These are phyloP conservation scores for Botrytis sinoallii DNA, from an alignment of 2,329 filamentous ascomycete species.

Conservation along the genomic window DNA sequence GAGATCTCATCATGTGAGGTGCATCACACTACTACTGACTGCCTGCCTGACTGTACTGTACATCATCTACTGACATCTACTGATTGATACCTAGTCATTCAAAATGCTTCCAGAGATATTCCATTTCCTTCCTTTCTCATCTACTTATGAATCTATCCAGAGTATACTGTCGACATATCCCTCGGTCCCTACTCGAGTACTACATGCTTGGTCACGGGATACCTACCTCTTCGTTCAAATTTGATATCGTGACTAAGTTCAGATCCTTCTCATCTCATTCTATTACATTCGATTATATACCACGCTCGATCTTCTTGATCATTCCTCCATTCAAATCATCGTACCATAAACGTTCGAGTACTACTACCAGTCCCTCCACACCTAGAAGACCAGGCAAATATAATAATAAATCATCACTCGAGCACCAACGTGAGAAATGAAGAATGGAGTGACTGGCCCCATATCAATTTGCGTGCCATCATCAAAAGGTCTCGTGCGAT, in stretches of 20 bases:
- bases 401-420: neutral
- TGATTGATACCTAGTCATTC: neutral
- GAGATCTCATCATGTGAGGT: neutral
- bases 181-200: no score
- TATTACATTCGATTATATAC: no score
- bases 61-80: neutral
- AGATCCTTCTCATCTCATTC: no score
- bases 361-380: no score
- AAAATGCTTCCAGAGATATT: neutral
- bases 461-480: neutral
- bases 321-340: no score
- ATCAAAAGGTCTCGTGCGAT: neutral
- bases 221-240: neutral
- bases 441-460: neutral
- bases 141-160: no score
- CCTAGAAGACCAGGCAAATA: neutral
- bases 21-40: neutral
- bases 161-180: no score
- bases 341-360: neutral
- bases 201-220: no score
- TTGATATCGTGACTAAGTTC: neutral
- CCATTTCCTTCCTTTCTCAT: neutral
- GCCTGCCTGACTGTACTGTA: no score
- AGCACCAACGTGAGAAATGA: neutral
- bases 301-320: no score